phyloP scores from a whole-genome alignment of 805 yeast genomes.

The Kodamaea fukazawae region DNA sequence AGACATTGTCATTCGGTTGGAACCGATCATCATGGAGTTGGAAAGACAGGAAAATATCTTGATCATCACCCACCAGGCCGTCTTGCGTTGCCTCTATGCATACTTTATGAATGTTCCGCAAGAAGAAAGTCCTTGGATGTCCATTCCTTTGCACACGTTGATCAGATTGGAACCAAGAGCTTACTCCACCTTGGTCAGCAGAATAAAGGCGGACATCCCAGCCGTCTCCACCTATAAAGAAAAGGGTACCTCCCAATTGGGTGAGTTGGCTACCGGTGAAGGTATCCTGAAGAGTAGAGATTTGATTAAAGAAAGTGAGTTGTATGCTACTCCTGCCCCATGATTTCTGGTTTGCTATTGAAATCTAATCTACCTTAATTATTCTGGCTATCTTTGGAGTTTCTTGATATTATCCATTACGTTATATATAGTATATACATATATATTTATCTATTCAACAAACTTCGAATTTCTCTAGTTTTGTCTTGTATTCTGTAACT shows the following conservation, averaged over 20 bases:
- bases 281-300: conserved; percentile 47
- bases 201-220: conserved; percentile 94
- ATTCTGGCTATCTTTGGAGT: too few relatives aligned
- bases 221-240: conserved; percentile 97
- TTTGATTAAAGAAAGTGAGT: conserved; percentile 40
- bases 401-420: too few relatives aligned
- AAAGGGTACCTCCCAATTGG: conserved; percentile 76
- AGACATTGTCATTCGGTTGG: conserved; percentile 90
- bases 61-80: conserved; percentile 97
- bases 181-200: conserved; percentile 79
- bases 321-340: not conserved
- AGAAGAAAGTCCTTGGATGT: conserved; percentile 98
- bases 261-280: conserved; percentile 43
- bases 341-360: too few relatives aligned
- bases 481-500: too few relatives aligned
- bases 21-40: conserved; percentile 97
- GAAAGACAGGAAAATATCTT: conserved; percentile 95
- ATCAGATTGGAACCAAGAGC: conserved; percentile 96
- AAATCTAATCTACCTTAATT: too few relatives aligned
- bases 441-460: too few relatives aligned
- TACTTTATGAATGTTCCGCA: conserved; percentile 98
- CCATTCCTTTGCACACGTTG: conserved; percentile 92
- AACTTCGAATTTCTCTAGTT: too few relatives aligned
- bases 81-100: conserved; percentile 91
- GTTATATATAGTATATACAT: too few relatives aligned